A percentile compares a stretch with the other conserved stretches of the same genome.
Evolutionary conservation across 2,329 filamentous ascomycete species (phyloP).

Genomic region (Aspergillus costaricaensis): DNA sequence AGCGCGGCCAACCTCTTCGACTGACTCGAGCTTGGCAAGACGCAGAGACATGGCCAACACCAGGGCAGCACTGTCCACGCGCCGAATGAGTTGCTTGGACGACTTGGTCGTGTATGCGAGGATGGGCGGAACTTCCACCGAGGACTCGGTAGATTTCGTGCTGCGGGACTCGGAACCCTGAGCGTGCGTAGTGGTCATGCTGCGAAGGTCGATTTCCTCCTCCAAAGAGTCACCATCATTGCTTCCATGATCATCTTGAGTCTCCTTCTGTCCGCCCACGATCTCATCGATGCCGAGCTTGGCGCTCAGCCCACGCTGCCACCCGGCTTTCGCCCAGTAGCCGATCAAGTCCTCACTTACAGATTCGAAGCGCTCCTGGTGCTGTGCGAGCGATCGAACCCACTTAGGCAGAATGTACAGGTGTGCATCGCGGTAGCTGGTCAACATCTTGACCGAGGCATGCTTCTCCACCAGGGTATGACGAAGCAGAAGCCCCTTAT

Average conservation of each 20-base stretch:
- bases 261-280: constrained; percentile 48
- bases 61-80: constrained; percentile 83
- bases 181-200: constrained; percentile 54
- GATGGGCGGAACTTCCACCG: constrained; percentile 64
- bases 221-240: constrained; percentile 47
- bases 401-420: constrained; percentile 93
- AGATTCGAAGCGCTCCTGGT: constrained; percentile 80
- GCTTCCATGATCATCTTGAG: constrained; percentile 39
- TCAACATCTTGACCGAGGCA: constrained; percentile 75
- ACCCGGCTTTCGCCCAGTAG: constrained; percentile 93
- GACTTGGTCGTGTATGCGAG: constrained; percentile 66
- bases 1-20: constrained; percentile 62
- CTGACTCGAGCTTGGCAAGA: constrained; percentile 75
- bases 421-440: constrained; percentile 84
- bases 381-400: constrained; percentile 79
- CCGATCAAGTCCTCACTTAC: constrained; percentile 89
- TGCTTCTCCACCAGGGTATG: constrained; percentile 75
- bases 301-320: constrained; percentile 77
- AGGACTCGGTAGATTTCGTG: constrained; percentile 32
- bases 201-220: constrained; percentile 57
- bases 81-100: constrained; percentile 69
- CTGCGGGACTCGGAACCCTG: constrained; percentile 23
- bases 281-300: constrained; percentile 74
- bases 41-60: constrained; percentile 80
- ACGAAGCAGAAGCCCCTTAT: constrained; percentile 67